Conservation (phyloP, 768 basidiomycete genomes). For the Neoboletus magnificus region DNA sequence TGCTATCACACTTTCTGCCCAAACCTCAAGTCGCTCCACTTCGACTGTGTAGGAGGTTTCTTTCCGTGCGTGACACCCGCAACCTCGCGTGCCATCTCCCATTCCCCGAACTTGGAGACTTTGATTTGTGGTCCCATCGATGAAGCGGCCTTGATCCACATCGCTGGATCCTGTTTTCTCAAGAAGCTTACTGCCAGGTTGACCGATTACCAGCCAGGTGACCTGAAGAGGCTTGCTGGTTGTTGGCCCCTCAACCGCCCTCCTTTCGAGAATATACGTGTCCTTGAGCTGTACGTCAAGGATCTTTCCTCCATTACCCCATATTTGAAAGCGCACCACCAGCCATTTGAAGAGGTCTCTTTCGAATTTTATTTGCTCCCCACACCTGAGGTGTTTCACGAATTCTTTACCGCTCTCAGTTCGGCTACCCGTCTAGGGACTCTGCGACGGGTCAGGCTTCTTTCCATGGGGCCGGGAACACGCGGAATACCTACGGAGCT, state of each 20-base stretch:
- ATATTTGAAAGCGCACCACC: background rate
- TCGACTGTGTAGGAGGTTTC: no score
- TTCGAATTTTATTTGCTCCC: background rate
- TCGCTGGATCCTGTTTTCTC: background rate
- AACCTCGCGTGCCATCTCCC: slow-evolving; percentile 5
- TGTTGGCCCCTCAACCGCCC: background rate
- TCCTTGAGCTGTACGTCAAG: background rate
- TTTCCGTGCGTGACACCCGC: background rate
- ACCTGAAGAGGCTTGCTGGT: background rate
- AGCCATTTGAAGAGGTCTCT: slow-evolving; percentile 6
- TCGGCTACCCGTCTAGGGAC: background rate
- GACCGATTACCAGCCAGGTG: background rate
- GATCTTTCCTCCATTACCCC: slow-evolving; percentile 8
- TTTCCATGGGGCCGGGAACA: background rate
- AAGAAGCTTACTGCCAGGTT: background rate
- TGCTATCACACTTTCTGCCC: slow-evolving; percentile 2
- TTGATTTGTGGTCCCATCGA: background rate
- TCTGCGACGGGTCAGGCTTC: background rate
- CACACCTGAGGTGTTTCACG: background rate
- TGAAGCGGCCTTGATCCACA: slow-evolving; percentile 1
- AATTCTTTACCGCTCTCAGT: slow-evolving; percentile 1
- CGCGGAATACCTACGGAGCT: background rate
- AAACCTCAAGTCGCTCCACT: slow-evolving; percentile 4
- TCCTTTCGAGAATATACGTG: slow-evolving; percentile 8
- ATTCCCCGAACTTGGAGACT: background rate